phyloP scores from a whole-genome alignment of 2,329 filamentous ascomycete species.

The Amauroascus verrucosus region DNA sequence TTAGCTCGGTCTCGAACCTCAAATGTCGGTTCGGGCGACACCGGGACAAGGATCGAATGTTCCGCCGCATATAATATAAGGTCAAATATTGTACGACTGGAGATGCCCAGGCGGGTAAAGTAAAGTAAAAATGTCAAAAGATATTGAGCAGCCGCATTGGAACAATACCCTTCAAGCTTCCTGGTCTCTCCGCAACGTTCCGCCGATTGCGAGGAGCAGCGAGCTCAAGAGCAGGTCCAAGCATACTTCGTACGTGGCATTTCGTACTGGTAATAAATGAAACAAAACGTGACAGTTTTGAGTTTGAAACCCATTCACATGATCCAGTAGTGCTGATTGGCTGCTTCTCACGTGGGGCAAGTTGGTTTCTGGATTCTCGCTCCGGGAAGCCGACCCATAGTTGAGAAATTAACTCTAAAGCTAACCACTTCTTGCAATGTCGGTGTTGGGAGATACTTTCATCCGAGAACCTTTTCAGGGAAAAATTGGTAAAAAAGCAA shows the following conservation, averaged over 20 bases:
- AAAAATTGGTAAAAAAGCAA: no score
- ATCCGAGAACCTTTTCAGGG: neutral
- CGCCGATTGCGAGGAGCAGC: neutral
- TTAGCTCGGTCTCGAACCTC: slow-evolving; percentile 2
- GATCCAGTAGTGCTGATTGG: neutral
- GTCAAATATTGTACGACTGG: neutral
- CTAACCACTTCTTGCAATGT: neutral
- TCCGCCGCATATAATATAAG: slow-evolving; percentile 1
- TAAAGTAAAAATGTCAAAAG: no score
- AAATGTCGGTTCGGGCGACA: slow-evolving; percentile 1
- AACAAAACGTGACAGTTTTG: neutral
- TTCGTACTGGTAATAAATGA: neutral
- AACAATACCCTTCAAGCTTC: no score
- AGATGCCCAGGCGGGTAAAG: no score
- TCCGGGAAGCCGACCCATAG: slow-evolving; percentile 9
- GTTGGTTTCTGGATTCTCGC: slow-evolving; percentile 5
- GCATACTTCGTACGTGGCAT: neutral
- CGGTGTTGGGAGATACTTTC: neutral
- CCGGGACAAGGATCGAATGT: slow-evolving; percentile 4
- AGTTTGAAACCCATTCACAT: neutral
- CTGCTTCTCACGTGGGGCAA: neutral
- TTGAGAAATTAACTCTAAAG: neutral
- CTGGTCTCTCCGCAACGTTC: neutral
- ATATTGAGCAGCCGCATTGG: neutral
- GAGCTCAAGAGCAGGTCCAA: neutral